Percentiles rank a stretch among this genome's conserved stretches.
Conservation (phyloP, 1,139 yeast species). For the Casaregolazyma lundiana region DNA sequence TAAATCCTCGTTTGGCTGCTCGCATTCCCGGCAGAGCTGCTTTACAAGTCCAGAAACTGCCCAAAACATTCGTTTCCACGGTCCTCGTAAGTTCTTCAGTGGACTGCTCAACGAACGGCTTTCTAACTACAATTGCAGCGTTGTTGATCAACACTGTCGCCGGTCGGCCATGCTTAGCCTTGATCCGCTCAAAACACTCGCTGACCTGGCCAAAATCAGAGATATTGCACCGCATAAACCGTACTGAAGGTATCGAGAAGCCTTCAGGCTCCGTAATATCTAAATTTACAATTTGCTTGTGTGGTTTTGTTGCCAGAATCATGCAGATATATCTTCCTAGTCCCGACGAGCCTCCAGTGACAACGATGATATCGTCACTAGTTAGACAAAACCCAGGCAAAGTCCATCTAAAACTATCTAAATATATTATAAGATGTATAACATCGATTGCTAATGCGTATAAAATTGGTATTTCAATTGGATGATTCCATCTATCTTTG, state of each 20-base stretch:
- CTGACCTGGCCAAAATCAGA: conserved; percentile 36
- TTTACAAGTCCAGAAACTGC: conserved; percentile 51
- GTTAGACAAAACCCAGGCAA: conserved; percentile 14
- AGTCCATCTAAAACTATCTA: conserved; percentile 19
- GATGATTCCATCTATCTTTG: background rate
- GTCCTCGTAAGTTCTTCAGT: conserved; percentile 30
- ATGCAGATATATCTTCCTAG: conserved; percentile 48
- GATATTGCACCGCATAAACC: conserved; percentile 48
- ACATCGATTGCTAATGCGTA: conserved; percentile 16
- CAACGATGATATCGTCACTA: conserved; percentile 37
- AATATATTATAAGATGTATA: conserved; percentile 12
- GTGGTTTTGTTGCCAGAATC: conserved; percentile 33
- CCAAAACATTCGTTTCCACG: conserved; percentile 52
- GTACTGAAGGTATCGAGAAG: conserved; percentile 26
- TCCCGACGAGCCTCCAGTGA: conserved; percentile 67
- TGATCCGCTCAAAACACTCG: conserved; percentile 33
- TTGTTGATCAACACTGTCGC: conserved; percentile 62
- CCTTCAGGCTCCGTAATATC: conserved; percentile 37
- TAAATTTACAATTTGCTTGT: conserved; percentile 41
- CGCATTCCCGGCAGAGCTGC: conserved; percentile 37
- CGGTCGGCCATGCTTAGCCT: conserved; percentile 26
- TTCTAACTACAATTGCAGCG: conserved; percentile 57
- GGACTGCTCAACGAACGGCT: conserved; percentile 39
- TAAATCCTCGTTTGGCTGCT: conserved; percentile 38
- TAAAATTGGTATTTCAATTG: conserved; percentile 3